phyloP scores from a whole-genome alignment of 192 early-diverging fungal species.

The Umbelopsis isabellina region DNA sequence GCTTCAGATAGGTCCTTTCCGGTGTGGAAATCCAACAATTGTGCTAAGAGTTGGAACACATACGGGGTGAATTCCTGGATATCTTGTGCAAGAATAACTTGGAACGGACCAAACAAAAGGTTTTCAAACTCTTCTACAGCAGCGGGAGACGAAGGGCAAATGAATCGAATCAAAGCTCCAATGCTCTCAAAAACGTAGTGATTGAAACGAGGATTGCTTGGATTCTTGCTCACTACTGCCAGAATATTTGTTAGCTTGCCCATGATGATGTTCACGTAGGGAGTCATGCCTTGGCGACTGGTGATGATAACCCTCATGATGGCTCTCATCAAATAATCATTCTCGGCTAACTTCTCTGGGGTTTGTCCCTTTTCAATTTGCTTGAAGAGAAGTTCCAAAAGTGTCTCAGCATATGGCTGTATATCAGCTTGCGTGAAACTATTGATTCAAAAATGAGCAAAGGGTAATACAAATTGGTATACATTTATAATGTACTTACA shows the following conservation, averaged over 20 bases:
- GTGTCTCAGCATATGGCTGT: conserved; percentile 62
- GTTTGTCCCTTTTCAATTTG: conserved; percentile 76
- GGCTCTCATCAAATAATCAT: conserved; percentile 95
- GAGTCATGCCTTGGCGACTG: conserved; percentile 71
- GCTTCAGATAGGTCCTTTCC: conserved; percentile 63
- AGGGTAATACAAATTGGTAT: background rate
- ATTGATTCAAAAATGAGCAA: background rate
- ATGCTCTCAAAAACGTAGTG: conserved; percentile 96
- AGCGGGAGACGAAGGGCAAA: conserved; percentile 69
- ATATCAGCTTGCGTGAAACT: conserved; percentile 76
- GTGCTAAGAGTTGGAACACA: conserved; percentile 94
- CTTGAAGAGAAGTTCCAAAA: conserved; percentile 77
- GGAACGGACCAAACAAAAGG: conserved; percentile 87
- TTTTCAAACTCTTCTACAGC: conserved; percentile 84
- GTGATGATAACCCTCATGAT: conserved; percentile 87
- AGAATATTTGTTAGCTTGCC: conserved; percentile 78
- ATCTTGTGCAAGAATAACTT: conserved; percentile 82
- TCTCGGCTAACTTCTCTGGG: conserved; percentile 94
- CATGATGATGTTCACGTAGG: conserved; percentile 74
- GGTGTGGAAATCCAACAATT: conserved; percentile 80
- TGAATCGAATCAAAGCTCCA: conserved; percentile 84
- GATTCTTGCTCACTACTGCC: conserved; percentile 86
- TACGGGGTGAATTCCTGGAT: conserved; percentile 95
- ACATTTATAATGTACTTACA: conserved; percentile 42
- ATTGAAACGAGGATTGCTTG: conserved; percentile 97